Conservation (phyloP, 345 rosid genomes). For the Hibiscus syriacus region DNA sequence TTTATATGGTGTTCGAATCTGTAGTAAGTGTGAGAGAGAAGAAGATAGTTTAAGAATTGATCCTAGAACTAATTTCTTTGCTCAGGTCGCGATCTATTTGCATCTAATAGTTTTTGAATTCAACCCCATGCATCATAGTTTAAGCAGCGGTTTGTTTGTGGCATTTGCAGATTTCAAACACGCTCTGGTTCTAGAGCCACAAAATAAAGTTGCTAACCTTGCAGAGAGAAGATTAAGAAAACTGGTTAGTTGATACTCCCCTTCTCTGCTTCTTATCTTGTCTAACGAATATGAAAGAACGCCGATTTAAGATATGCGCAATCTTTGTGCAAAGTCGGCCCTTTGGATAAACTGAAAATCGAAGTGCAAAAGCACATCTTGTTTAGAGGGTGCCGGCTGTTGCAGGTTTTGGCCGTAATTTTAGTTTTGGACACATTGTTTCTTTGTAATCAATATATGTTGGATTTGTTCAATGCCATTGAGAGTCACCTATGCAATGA, state of each 20-base stretch:
- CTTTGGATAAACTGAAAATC: neutral
- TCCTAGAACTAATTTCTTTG: neutral
- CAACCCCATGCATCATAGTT: neutral
- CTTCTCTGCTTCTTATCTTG: neutral
- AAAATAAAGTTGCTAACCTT: constrained; percentile 59
- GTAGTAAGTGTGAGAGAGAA: neutral
- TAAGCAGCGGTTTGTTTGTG: neutral
- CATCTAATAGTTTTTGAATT: no score
- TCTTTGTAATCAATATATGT: neutral
- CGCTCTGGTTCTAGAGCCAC: constrained; percentile 87
- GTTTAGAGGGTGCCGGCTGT: neutral
- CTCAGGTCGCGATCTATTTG: neutral
- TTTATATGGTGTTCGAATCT: neutral
- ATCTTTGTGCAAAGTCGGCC: neutral
- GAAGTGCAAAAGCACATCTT: neutral
- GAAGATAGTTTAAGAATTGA: neutral
- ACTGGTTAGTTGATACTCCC: constrained; percentile 33
- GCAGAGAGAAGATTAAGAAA: constrained; percentile 68
- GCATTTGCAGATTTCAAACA: constrained; percentile 70
- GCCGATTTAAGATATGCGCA: neutral
- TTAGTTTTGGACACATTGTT: neutral
- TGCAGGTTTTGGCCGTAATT: no score
- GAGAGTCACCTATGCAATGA: no score
- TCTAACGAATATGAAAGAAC: neutral
- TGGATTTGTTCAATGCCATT: no score